These are phyloP conservation scores for Neurospora sp. DNA, from an alignment of 495 filamentous ascomycete species.

Conservation along the genomic window DNA sequence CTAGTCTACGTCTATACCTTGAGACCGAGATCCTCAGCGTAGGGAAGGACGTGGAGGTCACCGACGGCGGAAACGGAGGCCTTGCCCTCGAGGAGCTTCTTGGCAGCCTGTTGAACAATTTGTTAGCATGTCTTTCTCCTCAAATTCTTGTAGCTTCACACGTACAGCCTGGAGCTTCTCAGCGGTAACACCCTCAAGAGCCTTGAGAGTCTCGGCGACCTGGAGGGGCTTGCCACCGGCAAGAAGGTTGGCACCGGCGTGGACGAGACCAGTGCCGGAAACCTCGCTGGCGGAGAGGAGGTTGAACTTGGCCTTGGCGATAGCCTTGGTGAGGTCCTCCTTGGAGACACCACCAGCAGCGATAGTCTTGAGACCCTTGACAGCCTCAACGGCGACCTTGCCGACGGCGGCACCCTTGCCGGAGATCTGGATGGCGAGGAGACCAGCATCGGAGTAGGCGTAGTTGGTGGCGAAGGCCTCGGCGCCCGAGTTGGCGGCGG, in stretches of 20 bases:
- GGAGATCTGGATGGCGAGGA: constrained; percentile 69
- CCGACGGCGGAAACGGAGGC: constrained; percentile 80
- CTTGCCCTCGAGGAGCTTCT: constrained; percentile 76
- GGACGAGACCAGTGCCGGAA: constrained; percentile 56
- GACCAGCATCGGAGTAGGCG: constrained; percentile 89
- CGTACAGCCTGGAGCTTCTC: constrained; percentile 82
- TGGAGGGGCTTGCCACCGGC: constrained; percentile 77
- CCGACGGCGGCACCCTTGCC: constrained; percentile 60
- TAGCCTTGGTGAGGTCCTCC: constrained; percentile 85
- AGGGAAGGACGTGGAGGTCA: constrained; percentile 81
- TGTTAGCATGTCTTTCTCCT: constrained; percentile 13
- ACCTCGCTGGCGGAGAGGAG: constrained; percentile 77
- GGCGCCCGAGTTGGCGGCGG: constrained; percentile 53
- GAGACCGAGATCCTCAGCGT: constrained; percentile 85
- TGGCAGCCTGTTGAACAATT: constrained; percentile 58
- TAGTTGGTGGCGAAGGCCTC: constrained; percentile 60
- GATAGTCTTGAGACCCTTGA: constrained; percentile 72
- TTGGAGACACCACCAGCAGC: constrained; percentile 62
- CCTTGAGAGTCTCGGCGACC: constrained; percentile 70
- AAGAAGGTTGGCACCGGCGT: constrained; percentile 47
- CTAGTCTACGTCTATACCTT: constrained; percentile 59
- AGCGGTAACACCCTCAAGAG: constrained; percentile 67
- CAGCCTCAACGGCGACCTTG: constrained; percentile 47
- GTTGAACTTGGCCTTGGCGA: constrained; percentile 87
- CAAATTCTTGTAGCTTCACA: constrained; percentile 12